Conservation (phyloP, 2,329 filamentous ascomycete species). For the Monosporascus sp. region DNA sequence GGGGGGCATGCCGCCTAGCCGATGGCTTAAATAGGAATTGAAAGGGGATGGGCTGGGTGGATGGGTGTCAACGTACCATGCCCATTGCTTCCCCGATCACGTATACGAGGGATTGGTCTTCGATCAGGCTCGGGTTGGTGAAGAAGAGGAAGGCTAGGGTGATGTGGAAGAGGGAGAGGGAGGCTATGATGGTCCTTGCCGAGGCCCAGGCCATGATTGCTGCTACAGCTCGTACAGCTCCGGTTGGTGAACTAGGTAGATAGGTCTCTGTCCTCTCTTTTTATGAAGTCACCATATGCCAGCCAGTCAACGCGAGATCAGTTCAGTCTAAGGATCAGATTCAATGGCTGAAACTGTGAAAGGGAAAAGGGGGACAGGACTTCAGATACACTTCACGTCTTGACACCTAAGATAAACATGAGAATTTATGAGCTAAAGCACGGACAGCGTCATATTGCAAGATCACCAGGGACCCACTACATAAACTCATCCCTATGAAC, state of each 20-base stretch:
- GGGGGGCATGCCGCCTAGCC: no score
- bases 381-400: no score
- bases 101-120: slow-evolving; percentile 74
- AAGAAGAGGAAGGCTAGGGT: slow-evolving; percentile 80
- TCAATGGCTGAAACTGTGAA: no score
- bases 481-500: no score
- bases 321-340: no score
- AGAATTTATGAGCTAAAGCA: no score
- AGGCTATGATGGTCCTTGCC: slow-evolving; percentile 73
- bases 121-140: slow-evolving; percentile 63
- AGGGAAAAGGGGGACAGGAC: no score
- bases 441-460: no score
- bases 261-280: neutral
- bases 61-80: slow-evolving; percentile 49
- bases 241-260: neutral
- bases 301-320: no score
- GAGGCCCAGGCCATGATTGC: slow-evolving; percentile 73
- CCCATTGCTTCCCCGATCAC: slow-evolving; percentile 79
- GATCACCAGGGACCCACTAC: no score
- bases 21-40: neutral
- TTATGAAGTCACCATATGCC: neutral
- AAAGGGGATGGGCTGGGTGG: neutral
- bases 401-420: no score
- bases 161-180: slow-evolving; percentile 77
- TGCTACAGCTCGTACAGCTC: neutral